Evolutionary conservation across 345 rosid genomes (phyloP).

Genomic region (Limnanthes douglasii): DNA sequence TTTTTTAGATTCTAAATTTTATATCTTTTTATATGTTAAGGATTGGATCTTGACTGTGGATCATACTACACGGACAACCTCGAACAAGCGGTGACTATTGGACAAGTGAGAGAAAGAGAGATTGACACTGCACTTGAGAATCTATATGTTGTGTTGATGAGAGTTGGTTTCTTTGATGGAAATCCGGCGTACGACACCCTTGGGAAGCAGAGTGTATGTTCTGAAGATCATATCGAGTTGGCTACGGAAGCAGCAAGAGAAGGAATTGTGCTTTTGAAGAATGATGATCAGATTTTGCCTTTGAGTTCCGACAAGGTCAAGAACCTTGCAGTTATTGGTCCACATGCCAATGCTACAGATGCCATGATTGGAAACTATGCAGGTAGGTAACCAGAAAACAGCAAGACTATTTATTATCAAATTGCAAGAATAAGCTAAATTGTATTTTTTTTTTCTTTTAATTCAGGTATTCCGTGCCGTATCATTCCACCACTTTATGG

Average conservation of each 20-base stretch:
- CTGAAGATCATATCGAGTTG: slow-evolving; percentile 16
- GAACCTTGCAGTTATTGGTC: slow-evolving; percentile 34
- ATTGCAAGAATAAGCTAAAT: no score
- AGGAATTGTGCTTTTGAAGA: slow-evolving; percentile 45
- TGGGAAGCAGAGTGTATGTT: slow-evolving; percentile 21
- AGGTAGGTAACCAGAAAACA: no score
- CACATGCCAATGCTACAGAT: slow-evolving; percentile 32
- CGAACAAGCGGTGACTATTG: slow-evolving; percentile 21
- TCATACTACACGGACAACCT: slow-evolving; percentile 15
- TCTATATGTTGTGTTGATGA: slow-evolving; percentile 31
- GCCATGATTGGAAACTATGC: slow-evolving; percentile 54
- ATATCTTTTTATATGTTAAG: slow-evolving; percentile 10
- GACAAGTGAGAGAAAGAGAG: slow-evolving; percentile 21
- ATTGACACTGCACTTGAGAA: slow-evolving; percentile 15
- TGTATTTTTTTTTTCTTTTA: no score
- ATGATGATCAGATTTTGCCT: slow-evolving; percentile 20
- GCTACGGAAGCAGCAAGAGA: slow-evolving; percentile 43
- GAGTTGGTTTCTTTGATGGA: slow-evolving; percentile 56
- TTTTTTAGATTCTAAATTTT: no score
- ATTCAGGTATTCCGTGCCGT: slow-evolving; percentile 40
- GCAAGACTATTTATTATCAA: no score
- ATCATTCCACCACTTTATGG: slow-evolving; percentile 31
- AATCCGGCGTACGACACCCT: slow-evolving; percentile 17
- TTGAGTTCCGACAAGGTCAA: slow-evolving; percentile 1
- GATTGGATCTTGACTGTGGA: slow-evolving; percentile 67